These are phyloP conservation scores for Roridomyces roridus DNA, from an alignment of 768 basidiomycete species.

Conservation along the genomic window DNA sequence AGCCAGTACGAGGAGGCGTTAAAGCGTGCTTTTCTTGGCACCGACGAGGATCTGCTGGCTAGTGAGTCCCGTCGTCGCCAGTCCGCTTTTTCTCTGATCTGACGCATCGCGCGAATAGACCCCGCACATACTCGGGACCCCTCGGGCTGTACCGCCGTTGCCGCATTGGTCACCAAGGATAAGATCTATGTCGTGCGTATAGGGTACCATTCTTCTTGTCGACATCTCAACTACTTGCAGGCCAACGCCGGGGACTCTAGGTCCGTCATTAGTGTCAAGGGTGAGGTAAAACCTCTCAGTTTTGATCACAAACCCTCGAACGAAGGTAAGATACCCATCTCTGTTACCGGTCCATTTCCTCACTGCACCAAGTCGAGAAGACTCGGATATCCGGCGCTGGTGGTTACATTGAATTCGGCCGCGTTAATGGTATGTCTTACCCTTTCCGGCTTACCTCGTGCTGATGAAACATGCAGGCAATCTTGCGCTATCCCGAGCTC, in stretches of 20 bases:
- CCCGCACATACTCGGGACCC: conserved; percentile 89
- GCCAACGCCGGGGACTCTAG: conserved; percentile 98
- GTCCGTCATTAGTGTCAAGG: conserved; percentile 84
- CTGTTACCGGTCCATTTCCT: conserved; percentile 9
- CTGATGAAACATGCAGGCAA: conserved; percentile 65
- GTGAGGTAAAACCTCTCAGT: conserved; percentile 87
- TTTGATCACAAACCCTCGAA: conserved; percentile 96
- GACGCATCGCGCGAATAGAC: conserved; percentile 52
- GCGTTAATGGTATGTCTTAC: conserved; percentile 82
- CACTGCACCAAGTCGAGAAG: conserved; percentile 67
- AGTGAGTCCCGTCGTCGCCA: conserved; percentile 51
- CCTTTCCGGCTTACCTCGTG: not conserved
- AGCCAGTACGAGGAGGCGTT: conserved; percentile 78
- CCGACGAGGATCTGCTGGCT: conserved; percentile 91
- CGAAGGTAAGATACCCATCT: conserved; percentile 57
- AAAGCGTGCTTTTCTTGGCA: conserved; percentile 90
- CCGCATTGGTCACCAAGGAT: conserved; percentile 82
- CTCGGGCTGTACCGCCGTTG: conserved; percentile 95
- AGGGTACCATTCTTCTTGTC: not conserved
- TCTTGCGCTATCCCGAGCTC: conserved; percentile 90
- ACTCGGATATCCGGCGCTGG: conserved; percentile 88
- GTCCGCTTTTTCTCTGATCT: conserved; percentile 3
- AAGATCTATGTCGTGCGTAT: conserved; percentile 80
- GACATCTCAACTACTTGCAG: conserved; percentile 47
- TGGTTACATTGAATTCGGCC: conserved; percentile 94